Base-by-base conservation (phyloP, 1,284 basidiomycete species). In the Omphalotus olearius region DNA sequence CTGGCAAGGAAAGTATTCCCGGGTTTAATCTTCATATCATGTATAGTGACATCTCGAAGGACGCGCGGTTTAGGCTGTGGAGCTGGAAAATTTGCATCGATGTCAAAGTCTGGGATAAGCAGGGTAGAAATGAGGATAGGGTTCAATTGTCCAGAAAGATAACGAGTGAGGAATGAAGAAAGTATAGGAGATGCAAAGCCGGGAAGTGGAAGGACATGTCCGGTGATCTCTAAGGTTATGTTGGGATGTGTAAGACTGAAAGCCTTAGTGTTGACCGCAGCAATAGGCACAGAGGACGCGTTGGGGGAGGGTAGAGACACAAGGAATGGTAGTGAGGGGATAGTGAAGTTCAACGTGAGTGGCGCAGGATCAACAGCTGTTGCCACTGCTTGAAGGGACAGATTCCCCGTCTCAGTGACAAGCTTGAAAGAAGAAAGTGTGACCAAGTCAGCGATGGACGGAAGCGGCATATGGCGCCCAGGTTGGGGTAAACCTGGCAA, bases 11-110 rank as follows among this genome's bases (percentile, higher is more conserved):
- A 75, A 1, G 64, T 64, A 3, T 61, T 69, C 1, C 75, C 77
- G 5, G 85, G 74, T 52, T 72, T 78, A 52, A 91, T 76, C 58
- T 77, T 79, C 88, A 91, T 90, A 58, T 87, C 75, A 25, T 73
- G 74, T 52, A 91, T 83, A 2, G 83, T 84, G 28, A 91, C 82
- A 54, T 88, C 71, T 16, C 77, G 78, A 16, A 91, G 70, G 40
- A 91, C 71, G 23, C 76, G 69, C 0, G 88, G 87, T 35, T 73
- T 75, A 2, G 80, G 78, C 40, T 71, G 62, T 0, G 84, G 85
- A 0, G 77, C 75, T 7, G 88, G 88, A 62, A 91, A 89, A 1
- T 70, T 63, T 2, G 78, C 70, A 47, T 74, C 64, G 3, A 85
- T 57, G 20, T 66, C 55, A 38, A 84, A 61, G 14, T 64, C 67